Percentiles rank a stretch among this genome's conserved stretches.
Evolutionary conservation across 306 rosid genomes (phyloP).

Genomic region (Boehmeria nivea): DNA sequence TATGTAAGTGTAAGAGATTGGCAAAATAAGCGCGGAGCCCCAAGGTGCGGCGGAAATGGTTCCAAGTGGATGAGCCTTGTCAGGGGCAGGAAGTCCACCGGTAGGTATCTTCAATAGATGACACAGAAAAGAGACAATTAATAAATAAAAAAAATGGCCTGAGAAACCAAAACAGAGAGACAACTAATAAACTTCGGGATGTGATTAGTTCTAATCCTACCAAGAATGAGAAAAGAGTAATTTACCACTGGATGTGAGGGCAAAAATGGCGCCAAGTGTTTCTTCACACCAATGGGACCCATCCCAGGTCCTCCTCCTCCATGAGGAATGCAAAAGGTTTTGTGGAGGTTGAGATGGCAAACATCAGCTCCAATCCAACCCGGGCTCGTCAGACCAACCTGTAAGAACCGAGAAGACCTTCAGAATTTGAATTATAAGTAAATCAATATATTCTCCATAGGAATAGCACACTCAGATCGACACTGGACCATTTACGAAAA

Average conservation of each 20-base stretch:
- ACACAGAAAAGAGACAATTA: slow-evolving; percentile 10
- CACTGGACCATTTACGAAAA: no score
- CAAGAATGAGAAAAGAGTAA: slow-evolving; percentile 6
- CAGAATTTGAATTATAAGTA: no score
- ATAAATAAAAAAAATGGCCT: neutral
- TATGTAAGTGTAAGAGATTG: slow-evolving; percentile 90
- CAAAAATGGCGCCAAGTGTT: slow-evolving; percentile 96
- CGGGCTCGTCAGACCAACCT: slow-evolving; percentile 98
- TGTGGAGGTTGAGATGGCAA: slow-evolving; percentile 99
- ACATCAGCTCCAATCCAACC: slow-evolving; percentile 99
- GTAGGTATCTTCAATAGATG: slow-evolving; percentile 62
- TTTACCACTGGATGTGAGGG: slow-evolving; percentile 99
- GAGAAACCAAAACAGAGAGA: neutral
- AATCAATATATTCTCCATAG: no score
- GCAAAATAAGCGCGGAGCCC: slow-evolving; percentile 99
- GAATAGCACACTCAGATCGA: no score
- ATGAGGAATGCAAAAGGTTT: slow-evolving; percentile 98
- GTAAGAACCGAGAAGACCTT: slow-evolving; percentile 15
- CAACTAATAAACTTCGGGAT: neutral
- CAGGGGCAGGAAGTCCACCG: slow-evolving; percentile 90
- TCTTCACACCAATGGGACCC: slow-evolving; percentile 99
- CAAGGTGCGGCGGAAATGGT: slow-evolving; percentile 98
- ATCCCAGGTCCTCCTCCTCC: slow-evolving; percentile 99
- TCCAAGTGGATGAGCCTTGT: slow-evolving; percentile 78
- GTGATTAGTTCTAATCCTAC: slow-evolving; percentile 1